Percentiles rank a stretch among this genome's conserved stretches.
Evolutionary conservation across 2,329 filamentous ascomycete genomes (phyloP).

Genomic region (Trematosphaeria pertusa): DNA sequence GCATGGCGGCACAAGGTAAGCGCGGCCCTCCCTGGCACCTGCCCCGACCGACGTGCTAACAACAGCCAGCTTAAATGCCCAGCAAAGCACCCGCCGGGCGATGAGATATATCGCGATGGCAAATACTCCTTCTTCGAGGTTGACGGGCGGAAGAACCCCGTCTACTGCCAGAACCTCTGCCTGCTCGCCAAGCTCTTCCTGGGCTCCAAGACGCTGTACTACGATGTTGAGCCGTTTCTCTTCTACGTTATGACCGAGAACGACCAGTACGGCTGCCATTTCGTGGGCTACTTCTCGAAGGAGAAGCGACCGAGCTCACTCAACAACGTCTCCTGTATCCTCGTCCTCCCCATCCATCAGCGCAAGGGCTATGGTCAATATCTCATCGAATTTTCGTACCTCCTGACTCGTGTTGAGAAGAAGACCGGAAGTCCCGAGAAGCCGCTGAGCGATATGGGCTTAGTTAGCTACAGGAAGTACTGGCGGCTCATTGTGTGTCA

Average conservation of each 20-base stretch:
- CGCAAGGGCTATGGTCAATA: constrained; percentile 96
- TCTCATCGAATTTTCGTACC: constrained; percentile 97
- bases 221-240: constrained; percentile 95
- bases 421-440: constrained; percentile 98
- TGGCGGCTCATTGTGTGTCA: constrained; percentile 91
- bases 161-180: constrained; percentile 99
- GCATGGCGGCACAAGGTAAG: constrained; percentile 88
- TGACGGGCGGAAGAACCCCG: constrained; percentile 93
- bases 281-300: constrained; percentile 99
- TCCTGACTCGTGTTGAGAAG: constrained; percentile 88
- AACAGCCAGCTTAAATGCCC: constrained; percentile 75
- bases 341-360: constrained; percentile 95
- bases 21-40: neutral
- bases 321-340: constrained; percentile 97
- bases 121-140: constrained; percentile 97
- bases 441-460: constrained; percentile 94
- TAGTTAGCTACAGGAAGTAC: constrained; percentile 97
- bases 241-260: constrained; percentile 98
- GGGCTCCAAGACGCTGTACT: constrained; percentile 98
- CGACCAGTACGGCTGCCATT: constrained; percentile 89
- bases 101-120: constrained; percentile 94
- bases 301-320: constrained; percentile 93
- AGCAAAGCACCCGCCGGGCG: constrained; percentile 94
- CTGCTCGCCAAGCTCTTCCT: constrained; percentile 95
- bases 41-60: constrained; percentile 26